Percentiles rank a stretch among this genome's conserved stretches.
Conservation (phyloP, 2,329 filamentous ascomycete genomes). For the Cladophialophora exuberans region DNA sequence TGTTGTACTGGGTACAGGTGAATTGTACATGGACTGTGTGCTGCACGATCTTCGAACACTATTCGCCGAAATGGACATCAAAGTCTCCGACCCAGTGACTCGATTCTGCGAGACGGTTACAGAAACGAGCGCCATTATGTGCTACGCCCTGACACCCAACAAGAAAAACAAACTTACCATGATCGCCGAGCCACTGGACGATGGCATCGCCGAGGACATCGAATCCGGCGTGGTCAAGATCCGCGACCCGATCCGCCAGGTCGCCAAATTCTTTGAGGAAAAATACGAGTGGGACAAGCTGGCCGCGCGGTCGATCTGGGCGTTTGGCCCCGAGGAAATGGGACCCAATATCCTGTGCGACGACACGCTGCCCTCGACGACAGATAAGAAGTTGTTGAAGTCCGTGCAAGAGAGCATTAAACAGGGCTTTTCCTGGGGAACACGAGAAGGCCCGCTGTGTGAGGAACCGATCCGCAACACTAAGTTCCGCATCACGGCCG, state of each 20-base stretch:
- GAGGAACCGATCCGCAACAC: constrained; percentile 99
- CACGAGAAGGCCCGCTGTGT: constrained; percentile 90
- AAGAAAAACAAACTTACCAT: constrained; percentile 99
- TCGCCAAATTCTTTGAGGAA: constrained; percentile 95
- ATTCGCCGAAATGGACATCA: constrained; percentile 99
- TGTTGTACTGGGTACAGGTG: constrained; percentile 89
- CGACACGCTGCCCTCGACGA: constrained; percentile 90
- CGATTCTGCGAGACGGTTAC: constrained; percentile 98
- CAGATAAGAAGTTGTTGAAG: constrained; percentile 87
- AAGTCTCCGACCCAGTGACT: constrained; percentile 96
- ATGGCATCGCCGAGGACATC: constrained; percentile 93
- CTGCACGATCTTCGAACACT: constrained; percentile 88
- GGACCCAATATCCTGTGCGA: constrained; percentile 96
- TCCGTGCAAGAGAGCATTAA: constrained; percentile 89
- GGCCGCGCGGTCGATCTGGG: constrained; percentile 94
- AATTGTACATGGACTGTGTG: constrained; percentile 99
- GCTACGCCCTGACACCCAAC: constrained; percentile 95
- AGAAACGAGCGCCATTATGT: constrained; percentile 96
- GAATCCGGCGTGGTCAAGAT: constrained; percentile 89
- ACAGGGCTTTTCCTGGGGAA: constrained; percentile 96
- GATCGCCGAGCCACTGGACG: constrained; percentile 93
- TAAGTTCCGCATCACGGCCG: constrained; percentile 94
- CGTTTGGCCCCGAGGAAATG: constrained; percentile 93
- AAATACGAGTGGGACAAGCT: constrained; percentile 97
- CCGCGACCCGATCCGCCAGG: constrained; percentile 87